A percentile compares a stretch with the other conserved stretches of the same genome.
Conservation (phyloP, 2,329 filamentous ascomycete species). For the Xylaria sp. region DNA sequence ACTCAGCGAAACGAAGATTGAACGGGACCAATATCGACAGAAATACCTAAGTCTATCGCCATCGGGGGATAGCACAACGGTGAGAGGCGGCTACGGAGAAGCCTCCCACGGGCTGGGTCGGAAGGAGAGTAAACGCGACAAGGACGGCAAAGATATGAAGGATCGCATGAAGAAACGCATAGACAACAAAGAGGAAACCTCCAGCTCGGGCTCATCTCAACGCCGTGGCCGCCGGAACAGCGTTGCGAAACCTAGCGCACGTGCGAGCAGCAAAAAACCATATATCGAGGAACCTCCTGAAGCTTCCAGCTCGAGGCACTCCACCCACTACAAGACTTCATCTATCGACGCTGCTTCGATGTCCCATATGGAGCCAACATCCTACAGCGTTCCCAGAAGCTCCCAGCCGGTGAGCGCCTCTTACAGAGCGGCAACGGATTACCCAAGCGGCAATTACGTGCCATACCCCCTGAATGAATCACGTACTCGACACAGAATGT, state of each 20-base stretch:
- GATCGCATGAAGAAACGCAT: slow-evolving; percentile 15
- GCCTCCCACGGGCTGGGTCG: slow-evolving; percentile 15
- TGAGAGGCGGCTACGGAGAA: slow-evolving; percentile 25
- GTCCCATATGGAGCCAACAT: slow-evolving; percentile 7
- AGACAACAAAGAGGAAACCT: slow-evolving; percentile 15
- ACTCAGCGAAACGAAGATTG: too few relatives aligned
- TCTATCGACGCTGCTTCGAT: not conserved
- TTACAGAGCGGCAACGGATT: not conserved
- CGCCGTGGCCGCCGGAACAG: slow-evolving; percentile 20
- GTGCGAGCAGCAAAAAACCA: slow-evolving; percentile 18
- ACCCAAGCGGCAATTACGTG: slow-evolving; percentile 16
- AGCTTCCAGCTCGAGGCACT: slow-evolving; percentile 11
- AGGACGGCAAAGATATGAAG: slow-evolving; percentile 10
- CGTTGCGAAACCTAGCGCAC: slow-evolving; percentile 8
- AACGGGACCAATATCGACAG: slow-evolving; percentile 12
- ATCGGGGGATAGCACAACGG: slow-evolving; percentile 10
- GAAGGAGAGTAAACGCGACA: slow-evolving; percentile 18
- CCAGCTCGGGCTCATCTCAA: slow-evolving; percentile 5
- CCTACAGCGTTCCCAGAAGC: slow-evolving; percentile 12
- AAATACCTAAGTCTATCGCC: slow-evolving; percentile 5
- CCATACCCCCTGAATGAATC: slow-evolving; percentile 15
- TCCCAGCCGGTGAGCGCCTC: slow-evolving; percentile 5
- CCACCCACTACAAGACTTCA: slow-evolving; percentile 15
- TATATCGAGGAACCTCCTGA: slow-evolving; percentile 28
- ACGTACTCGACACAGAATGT: slow-evolving; percentile 10